Percentiles rank a stretch among this genome's conserved stretches.
phyloP scores from a whole-genome alignment of 768 basidiomycete genomes.

The Serpula lacrymans region DNA sequence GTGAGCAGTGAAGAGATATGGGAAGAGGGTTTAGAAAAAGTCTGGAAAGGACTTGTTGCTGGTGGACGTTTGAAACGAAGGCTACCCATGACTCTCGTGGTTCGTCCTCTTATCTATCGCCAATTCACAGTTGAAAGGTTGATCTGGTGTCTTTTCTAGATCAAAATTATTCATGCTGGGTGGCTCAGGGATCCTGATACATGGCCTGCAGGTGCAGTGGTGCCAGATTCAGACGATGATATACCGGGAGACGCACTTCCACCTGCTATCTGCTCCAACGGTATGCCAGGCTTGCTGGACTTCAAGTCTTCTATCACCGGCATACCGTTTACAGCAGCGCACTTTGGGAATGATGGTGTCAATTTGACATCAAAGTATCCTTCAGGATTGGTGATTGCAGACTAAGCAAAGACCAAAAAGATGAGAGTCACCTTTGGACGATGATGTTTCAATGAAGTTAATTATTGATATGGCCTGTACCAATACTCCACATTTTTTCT shows the following conservation, averaged over 20 bases:
- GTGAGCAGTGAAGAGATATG: conserved; percentile 51
- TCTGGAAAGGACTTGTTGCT: conserved; percentile 59
- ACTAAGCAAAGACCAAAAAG: too few relatives aligned
- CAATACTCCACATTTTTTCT: too few relatives aligned
- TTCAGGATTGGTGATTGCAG: too few relatives aligned
- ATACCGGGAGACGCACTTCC: conserved; percentile 22
- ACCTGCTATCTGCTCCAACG: too few relatives aligned
- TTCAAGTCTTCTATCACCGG: too few relatives aligned
- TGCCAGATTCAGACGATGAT: conserved; percentile 61
- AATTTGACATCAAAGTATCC: too few relatives aligned
- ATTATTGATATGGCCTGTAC: too few relatives aligned
- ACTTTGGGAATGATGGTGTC: too few relatives aligned
- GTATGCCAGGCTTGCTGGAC: too few relatives aligned
- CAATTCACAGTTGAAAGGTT: conserved; percentile 7
- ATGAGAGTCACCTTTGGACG: too few relatives aligned
- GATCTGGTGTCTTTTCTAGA: conserved; percentile 38
- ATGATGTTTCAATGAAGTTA: too few relatives aligned
- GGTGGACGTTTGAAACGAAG: conserved; percentile 57
- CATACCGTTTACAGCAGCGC: too few relatives aligned
- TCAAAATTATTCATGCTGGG: conserved; percentile 68
- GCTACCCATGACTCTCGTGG: conserved; percentile 63
- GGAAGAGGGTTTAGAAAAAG: conserved; percentile 52
- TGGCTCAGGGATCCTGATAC: conserved; percentile 72
- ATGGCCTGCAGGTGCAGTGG: conserved; percentile 64
- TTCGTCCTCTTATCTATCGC: conserved; percentile 33